Evolutionary conservation across 805 yeast genomes (phyloP).

Genomic region (Schwanniomyces vanrijiae): DNA sequence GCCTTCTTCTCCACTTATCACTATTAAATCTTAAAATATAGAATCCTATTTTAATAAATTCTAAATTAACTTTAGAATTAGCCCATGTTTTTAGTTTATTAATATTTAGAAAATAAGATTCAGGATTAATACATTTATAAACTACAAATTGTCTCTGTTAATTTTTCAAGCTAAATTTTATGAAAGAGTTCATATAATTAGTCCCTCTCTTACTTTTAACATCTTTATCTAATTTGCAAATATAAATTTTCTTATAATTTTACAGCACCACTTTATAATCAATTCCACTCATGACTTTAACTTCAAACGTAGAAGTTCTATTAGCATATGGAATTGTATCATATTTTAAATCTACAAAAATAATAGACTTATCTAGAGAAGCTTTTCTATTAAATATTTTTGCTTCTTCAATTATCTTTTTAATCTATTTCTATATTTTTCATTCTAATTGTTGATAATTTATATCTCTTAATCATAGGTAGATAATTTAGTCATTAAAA

Average conservation of each 20-base stretch:
- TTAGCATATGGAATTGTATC: constrained; percentile 35
- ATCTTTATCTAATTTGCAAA: too few species aligned
- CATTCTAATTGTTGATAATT: constrained; percentile 3
- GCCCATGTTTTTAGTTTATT: constrained; percentile 34
- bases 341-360: constrained; percentile 19
- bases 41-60: constrained; percentile 42
- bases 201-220: too few species aligned
- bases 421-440: constrained; percentile 12
- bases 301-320: constrained; percentile 30
- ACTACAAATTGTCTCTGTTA: constrained; percentile 7
- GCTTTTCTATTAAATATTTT: constrained; percentile 17
- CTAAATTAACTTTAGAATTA: constrained; percentile 39
- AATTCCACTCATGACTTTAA: constrained; percentile 45
- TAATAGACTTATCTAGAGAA: constrained; percentile 20
- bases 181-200: too few species aligned
- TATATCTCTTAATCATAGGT: constrained; percentile 22
- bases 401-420: constrained; percentile 14
- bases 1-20: constrained; percentile 39
- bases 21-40: constrained; percentile 42
- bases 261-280: constrained; percentile 27
- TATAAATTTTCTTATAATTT: too few species aligned
- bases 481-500: constrained; percentile 36
- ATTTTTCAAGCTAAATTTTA: too few species aligned
- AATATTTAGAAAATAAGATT: constrained; percentile 26
- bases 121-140: constrained; percentile 4